phyloP scores from a whole-genome alignment of 805 yeast species.

The Huiozyma sinensis region DNA sequence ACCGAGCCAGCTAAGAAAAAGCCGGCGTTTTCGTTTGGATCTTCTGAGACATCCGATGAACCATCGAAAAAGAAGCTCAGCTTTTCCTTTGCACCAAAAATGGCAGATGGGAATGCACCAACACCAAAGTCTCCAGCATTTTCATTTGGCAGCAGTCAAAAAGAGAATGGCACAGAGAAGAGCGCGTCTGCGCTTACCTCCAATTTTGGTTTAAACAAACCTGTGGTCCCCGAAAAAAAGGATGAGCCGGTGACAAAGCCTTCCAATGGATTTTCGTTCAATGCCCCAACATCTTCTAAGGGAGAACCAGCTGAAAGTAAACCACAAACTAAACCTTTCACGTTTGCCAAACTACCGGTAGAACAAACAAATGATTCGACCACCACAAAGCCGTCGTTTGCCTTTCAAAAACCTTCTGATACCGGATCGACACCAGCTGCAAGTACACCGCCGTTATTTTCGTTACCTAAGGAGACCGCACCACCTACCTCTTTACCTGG shows the following conservation, averaged over 20 bases:
- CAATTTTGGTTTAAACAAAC: neutral
- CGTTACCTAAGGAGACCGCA: neutral
- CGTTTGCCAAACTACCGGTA: neutral
- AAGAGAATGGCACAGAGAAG: neutral
- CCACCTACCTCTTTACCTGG: slow-evolving; percentile 1
- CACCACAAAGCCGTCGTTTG: neutral
- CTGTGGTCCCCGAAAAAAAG: neutral
- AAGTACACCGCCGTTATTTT: neutral
- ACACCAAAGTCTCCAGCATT: neutral
- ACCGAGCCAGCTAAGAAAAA: neutral
- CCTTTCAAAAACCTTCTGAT: slow-evolving; percentile 4
- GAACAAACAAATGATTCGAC: neutral
- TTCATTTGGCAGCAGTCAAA: neutral
- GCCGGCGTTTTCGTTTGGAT: slow-evolving; percentile 10
- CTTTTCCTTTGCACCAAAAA: slow-evolving; percentile 7
- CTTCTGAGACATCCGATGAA: neutral
- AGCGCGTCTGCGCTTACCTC: too few relatives aligned
- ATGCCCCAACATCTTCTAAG: too few relatives aligned
- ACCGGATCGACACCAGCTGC: neutral
- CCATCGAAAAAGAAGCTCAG: slow-evolving; percentile 2
- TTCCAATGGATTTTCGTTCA: too few relatives aligned
- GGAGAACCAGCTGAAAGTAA: neutral
- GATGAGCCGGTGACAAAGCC: too few relatives aligned
- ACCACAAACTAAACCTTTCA: neutral
- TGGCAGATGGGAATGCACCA: neutral